Conservation (phyloP, 129 eudicot genomes). For the Flaveria ramosissima region DNA sequence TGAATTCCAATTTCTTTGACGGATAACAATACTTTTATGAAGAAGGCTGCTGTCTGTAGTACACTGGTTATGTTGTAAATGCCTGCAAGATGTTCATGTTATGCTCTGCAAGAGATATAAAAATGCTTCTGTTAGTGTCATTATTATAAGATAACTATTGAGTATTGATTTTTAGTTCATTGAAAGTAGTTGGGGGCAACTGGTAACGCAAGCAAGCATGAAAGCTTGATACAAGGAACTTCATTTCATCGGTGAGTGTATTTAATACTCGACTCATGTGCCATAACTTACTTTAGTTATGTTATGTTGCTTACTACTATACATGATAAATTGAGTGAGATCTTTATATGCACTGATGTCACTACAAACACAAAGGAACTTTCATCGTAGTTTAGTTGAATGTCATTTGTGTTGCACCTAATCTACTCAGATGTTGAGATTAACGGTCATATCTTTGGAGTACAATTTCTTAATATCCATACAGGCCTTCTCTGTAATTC, state of each 20-base stretch:
- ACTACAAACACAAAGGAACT: neutral
- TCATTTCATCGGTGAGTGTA: slow-evolving; percentile 11
- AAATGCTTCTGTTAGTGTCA: neutral
- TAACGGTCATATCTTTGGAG: neutral
- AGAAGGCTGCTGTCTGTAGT: neutral
- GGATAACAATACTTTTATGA: neutral
- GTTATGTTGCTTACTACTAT: neutral
- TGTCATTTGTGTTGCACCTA: neutral
- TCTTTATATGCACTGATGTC: slow-evolving; percentile 12
- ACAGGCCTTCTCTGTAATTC: neutral
- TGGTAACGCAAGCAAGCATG: neutral
- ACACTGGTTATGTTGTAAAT: slow-evolving; percentile 15
- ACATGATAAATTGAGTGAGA: slow-evolving; percentile 2
- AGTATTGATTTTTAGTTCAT: neutral
- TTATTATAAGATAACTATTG: neutral
- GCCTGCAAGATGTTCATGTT: neutral
- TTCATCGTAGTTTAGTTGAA: slow-evolving; percentile 2
- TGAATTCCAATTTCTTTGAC: neutral
- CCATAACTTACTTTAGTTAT: neutral
- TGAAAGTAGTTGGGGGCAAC: slow-evolving; percentile 8
- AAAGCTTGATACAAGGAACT: slow-evolving; percentile 4
- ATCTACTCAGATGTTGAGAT: neutral
- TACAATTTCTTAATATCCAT: neutral
- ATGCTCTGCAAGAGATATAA: too few species aligned
- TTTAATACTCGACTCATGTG: slow-evolving; percentile 9